phyloP scores from a whole-genome alignment of 2,329 filamentous ascomycete species.

The Bisporella sp. region DNA sequence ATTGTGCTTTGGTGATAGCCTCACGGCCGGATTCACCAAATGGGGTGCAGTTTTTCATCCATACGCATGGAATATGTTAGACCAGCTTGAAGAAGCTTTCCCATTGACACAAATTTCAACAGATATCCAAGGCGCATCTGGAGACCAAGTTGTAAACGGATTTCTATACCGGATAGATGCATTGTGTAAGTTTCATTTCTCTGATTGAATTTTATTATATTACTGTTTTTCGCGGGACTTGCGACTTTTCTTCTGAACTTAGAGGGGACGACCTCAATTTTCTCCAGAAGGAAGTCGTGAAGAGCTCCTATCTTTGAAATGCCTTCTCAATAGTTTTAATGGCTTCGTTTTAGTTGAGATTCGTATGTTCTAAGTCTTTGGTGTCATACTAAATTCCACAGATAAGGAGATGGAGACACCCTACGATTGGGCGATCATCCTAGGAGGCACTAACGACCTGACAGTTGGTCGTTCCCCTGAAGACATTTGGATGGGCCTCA shows the following conservation, averaged over 20 bases:
- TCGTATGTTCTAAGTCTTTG: background rate
- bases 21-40: constrained; percentile 49
- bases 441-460: constrained; percentile 61
- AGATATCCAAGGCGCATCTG: constrained; percentile 42
- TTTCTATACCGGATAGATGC: constrained; percentile 22
- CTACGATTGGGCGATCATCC: constrained; percentile 53
- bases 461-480: constrained; percentile 31
- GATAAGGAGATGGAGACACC: constrained; percentile 12
- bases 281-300: too few relatives aligned
- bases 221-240: too few relatives aligned
- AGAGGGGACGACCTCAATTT: too few relatives aligned
- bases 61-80: constrained; percentile 35
- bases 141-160: constrained; percentile 39
- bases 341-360: background rate
- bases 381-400: constrained; percentile 1
- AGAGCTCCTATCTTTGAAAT: too few relatives aligned
- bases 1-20: constrained; percentile 28
- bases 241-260: too few relatives aligned
- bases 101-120: constrained; percentile 34
- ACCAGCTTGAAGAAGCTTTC: constrained; percentile 39
- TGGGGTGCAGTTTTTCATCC: constrained; percentile 40
- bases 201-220: background rate
- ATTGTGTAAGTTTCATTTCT: constrained; percentile 27
- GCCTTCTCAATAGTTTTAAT: too few relatives aligned
- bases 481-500: constrained; percentile 41